Base-by-base conservation (phyloP, 1,284 basidiomycete species). In the Malassezia slooffiae region DNA sequence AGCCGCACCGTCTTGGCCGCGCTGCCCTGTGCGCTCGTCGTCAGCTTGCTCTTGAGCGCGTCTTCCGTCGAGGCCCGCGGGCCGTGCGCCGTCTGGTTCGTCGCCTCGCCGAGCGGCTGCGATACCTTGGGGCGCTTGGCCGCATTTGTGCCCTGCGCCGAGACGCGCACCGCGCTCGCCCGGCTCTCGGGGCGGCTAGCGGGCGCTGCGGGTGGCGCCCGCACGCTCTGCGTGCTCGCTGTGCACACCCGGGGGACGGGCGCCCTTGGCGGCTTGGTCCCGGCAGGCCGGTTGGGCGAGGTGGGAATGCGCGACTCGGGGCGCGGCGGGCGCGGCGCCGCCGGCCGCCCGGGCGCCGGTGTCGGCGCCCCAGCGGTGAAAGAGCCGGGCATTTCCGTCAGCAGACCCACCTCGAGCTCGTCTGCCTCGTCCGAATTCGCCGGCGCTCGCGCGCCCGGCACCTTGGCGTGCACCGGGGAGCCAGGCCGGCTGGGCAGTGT, bases 401-500 rank as follows among this genome's bases (percentile, higher is more conserved):
- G 12, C 12, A 35, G 10, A 10, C 22, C 34, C 5, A 28, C 12
- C 24, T 28, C 16, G 2, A 10, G 17, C 9, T 38, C 19, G 13
- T 38, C 36, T 7, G 27, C 13, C 23, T 37, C 22, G 19, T 28
- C 27, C 8, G 27, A 2, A 6, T 30, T 12, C 24, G n/a, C n/a
- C n/a, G n/a, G n/a, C n/a, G n/a, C n/a, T n/a, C n/a, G n/a, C n/a
- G n/a, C n/a, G n/a, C n/a, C n/a, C n/a, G n/a, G 44, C n/a, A 43
- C 21, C 35, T 48, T 51, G 32, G 37, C n/a, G n/a, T 20, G 3
- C 39, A 13, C 8, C 42, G 41, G 1, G 46, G 38, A 12, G 53
- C 47, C 9, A 50, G 17, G 23, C 48, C 40, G 4, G 56, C 45
- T 38, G 49, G 42, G 49, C 51, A 49, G n/a, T n/a, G n/a, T n/a